Percentiles rank a stretch among this genome's conserved stretches.
Conservation (phyloP, 2,329 filamentous ascomycete genomes). For the Intubia oerlemansii region DNA sequence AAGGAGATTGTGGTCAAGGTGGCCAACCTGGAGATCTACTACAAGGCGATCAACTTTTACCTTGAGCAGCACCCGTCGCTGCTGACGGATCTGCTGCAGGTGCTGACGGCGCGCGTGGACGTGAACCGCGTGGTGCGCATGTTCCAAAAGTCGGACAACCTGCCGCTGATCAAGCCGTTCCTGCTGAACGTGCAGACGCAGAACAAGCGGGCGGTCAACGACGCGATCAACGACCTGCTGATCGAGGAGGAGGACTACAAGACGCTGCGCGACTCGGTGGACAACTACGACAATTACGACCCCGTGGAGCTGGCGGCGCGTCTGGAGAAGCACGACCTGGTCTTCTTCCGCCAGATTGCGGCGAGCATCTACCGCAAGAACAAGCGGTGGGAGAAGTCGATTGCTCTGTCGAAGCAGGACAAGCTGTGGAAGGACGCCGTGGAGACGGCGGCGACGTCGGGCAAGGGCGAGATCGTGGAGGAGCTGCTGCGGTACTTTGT, state of each 20-base stretch:
- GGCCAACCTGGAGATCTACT: constrained; percentile 96
- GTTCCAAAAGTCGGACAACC: constrained; percentile 96
- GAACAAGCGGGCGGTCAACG: constrained; percentile 97
- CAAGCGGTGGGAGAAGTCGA: constrained; percentile 99
- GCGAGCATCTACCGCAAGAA: constrained; percentile 99
- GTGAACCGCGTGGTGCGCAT: constrained; percentile 98
- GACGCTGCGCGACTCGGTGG: constrained; percentile 88
- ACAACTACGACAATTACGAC: constrained; percentile 99
- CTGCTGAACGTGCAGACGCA: constrained; percentile 85
- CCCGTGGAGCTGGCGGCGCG: constrained; percentile 78
- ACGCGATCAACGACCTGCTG: constrained; percentile 89
- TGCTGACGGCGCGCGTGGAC: constrained; percentile 79
- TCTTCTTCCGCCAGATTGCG: constrained; percentile 98
- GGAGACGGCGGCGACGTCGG: constrained; percentile 83
- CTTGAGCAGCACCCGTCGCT: constrained; percentile 91
- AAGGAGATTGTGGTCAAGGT: constrained; percentile 98
- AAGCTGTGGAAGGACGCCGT: constrained; percentile 99
- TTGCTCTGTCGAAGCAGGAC: constrained; percentile 92
- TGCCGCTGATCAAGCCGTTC: constrained; percentile 97
- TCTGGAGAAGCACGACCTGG: constrained; percentile 89
- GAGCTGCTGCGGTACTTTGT: constrained; percentile 95
- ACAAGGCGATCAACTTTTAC: constrained; percentile 91
- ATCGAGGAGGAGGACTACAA: constrained; percentile 99
- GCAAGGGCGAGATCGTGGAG: constrained; percentile 81
- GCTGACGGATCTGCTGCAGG: constrained; percentile 85